Evolutionary conservation across 1,284 basidiomycete genomes (phyloP), one percentile per base, ranked within the genome.

Genomic region (Trichosporon sp.): DNA sequence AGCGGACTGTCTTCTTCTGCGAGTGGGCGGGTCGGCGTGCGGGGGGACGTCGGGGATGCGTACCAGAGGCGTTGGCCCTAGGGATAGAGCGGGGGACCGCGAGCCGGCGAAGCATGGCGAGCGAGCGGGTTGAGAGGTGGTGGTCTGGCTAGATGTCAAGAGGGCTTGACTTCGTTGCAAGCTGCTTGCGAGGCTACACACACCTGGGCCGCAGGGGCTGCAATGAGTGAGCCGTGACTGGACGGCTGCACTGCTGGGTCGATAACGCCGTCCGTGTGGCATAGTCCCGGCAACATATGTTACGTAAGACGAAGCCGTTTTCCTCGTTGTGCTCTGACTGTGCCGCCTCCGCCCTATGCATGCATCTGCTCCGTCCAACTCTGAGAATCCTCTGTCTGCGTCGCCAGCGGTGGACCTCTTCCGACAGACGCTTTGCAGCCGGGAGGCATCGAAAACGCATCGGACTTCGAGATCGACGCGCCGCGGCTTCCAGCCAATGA

Each of bases 41-140:
- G 56, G 18, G 29, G 29, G 27, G 29, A 18, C 7, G 27, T 31
- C 27, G 29, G 9, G 18, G 56, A 60, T 60, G 56, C 69, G 67
- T 62, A 68, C 67, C 64, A 44, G 66, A 56, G 23, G 69, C 68
- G 25, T 62, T 67, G 56, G 68, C 69, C 65, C 75, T 71, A 56
- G 73, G 66, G 69, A 78, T 65, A 60, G 72, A 71, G 64, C 74
- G 71, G 62, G 74, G 34, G 38, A 73, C 72, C 60, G 76, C 75
- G 71, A 78, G 69, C 58, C 74, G 72, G 67, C 75, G 72, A 56
- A 79, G 72, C 69, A 70, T 70, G 66, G 69, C 53, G 68, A 38
- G 31, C 11, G 65, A 60, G 56, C 56, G 56, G 56, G 29, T 29
- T 2, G 29, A n/a, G 56, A 32, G 56, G 56, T 29, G 27, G 56